phyloP scores from a whole-genome alignment of 208 protist species.

The Trypanosoma rangeli region DNA sequence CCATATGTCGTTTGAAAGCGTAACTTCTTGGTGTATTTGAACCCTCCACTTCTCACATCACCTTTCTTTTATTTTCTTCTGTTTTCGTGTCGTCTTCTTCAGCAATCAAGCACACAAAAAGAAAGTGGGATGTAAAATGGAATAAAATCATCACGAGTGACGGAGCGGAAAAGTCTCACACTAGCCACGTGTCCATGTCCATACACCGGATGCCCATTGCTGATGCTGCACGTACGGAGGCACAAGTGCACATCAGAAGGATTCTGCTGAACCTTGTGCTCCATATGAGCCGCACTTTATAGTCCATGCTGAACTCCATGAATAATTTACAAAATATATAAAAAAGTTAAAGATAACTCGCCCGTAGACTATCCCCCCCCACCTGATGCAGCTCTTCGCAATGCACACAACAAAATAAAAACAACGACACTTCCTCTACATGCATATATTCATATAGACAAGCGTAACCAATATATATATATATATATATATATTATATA shows the following conservation, averaged over 20 bases:
- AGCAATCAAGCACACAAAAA: background rate
- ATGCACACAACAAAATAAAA: background rate
- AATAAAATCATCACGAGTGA: conserved; percentile 13
- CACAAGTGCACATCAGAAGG: background rate
- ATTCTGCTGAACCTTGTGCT: background rate
- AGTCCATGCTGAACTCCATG: background rate
- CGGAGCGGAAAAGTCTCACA: conserved; percentile 9
- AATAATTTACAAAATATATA: background rate
- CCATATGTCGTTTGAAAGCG: background rate
- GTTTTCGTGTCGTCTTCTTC: background rate
- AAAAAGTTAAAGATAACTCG: background rate
- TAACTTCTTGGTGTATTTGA: background rate
- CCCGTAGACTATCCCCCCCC: too few species aligned
- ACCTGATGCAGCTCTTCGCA: too few species aligned
- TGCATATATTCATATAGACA: conserved; percentile 14
- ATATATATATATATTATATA: conserved; percentile 4
- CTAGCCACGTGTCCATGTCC: conserved; percentile 3
- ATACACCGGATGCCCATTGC: background rate
- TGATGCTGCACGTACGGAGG: background rate
- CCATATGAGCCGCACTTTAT: background rate
- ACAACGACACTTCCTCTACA: background rate
- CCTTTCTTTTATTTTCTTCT: background rate
- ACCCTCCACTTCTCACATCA: background rate
- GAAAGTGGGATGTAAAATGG: background rate
- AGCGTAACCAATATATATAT: background rate